Conservation (phyloP, 2,329 filamentous ascomycete species). For the Dactylellina sp. region DNA sequence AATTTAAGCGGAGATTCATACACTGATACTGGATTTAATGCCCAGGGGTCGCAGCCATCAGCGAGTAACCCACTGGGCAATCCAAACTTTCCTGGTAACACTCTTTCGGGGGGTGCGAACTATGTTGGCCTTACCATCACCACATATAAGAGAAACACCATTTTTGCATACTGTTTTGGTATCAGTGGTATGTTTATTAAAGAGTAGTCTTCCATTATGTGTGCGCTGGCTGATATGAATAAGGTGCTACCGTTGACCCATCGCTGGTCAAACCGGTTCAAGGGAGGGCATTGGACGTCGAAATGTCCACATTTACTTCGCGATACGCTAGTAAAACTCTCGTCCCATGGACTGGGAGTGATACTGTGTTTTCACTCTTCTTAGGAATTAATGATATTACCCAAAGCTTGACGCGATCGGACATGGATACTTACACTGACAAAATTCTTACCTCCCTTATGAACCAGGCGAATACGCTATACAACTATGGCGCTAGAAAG, state of each 20-base stretch:
- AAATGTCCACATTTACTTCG: slow-evolving; percentile 33
- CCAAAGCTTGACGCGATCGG: slow-evolving; percentile 33
- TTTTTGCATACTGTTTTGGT: slow-evolving; percentile 38
- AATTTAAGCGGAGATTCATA: slow-evolving; percentile 70
- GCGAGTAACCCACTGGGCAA: slow-evolving; percentile 72
- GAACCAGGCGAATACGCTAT: slow-evolving; percentile 43
- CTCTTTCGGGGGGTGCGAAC: slow-evolving; percentile 69
- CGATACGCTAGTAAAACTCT: slow-evolving; percentile 36
- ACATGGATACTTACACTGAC: slow-evolving; percentile 50
- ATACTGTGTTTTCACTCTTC: slow-evolving; percentile 40
- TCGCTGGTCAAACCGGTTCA: slow-evolving; percentile 24
- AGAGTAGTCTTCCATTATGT: too few relatives aligned
- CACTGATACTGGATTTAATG: slow-evolving; percentile 71
- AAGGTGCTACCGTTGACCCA: slow-evolving; percentile 41
- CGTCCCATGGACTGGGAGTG: slow-evolving; percentile 29
- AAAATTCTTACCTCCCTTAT: slow-evolving; percentile 36
- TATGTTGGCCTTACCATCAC: slow-evolving; percentile 68
- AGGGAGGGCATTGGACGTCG: slow-evolving; percentile 34
- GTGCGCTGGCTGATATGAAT: not conserved
- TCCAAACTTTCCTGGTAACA: slow-evolving; percentile 69
- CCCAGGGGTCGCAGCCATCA: slow-evolving; percentile 68
- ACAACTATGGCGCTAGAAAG: slow-evolving; percentile 39
- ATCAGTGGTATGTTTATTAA: slow-evolving; percentile 34
- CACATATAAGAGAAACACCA: slow-evolving; percentile 64
- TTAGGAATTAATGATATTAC: slow-evolving; percentile 50